These are phyloP conservation scores for Ganoderma sp. DNA, from an alignment of 1,284 basidiomycete genomes.

Conservation along the genomic window DNA sequence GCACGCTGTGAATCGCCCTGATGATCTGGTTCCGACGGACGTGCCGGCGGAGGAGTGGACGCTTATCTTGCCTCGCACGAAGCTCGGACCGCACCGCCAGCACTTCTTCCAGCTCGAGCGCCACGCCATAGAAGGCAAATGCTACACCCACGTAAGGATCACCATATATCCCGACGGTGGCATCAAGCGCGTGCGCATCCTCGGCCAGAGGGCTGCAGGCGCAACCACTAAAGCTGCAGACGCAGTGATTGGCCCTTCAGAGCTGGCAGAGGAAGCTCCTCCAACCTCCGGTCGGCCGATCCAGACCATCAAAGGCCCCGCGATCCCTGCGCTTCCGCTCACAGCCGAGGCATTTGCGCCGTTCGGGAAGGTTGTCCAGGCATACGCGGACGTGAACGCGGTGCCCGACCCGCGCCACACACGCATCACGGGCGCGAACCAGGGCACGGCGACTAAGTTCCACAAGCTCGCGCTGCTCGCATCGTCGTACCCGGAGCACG, in stretches of 20 bases:
- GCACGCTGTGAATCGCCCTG: slow-evolving; percentile 62
- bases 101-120: slow-evolving; percentile 84
- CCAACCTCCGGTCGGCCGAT: neutral
- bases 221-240: slow-evolving; percentile 7
- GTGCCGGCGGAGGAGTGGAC: slow-evolving; percentile 68
- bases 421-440: slow-evolving; percentile 82
- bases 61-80: slow-evolving; percentile 74
- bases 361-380: slow-evolving; percentile 89
- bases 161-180: slow-evolving; percentile 97
- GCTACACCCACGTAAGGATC: slow-evolving; percentile 86
- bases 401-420: slow-evolving; percentile 63
- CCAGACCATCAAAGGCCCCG: slow-evolving; percentile 34
- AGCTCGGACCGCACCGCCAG: slow-evolving; percentile 88
- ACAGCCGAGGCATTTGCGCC: slow-evolving; percentile 82
- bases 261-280: slow-evolving; percentile 7
- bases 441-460: slow-evolving; percentile 88
- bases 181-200: slow-evolving; percentile 87
- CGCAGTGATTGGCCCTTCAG: neutral
- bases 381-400: slow-evolving; percentile 69
- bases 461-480: slow-evolving; percentile 79
- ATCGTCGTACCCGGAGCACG: slow-evolving; percentile 64
- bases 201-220: slow-evolving; percentile 58
- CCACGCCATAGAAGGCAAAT: slow-evolving; percentile 53
- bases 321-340: slow-evolving; percentile 75
- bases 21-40: slow-evolving; percentile 48